Evolutionary conservation across 2,329 filamentous ascomycete species (phyloP).

Genomic region (Aspergillus latus): DNA sequence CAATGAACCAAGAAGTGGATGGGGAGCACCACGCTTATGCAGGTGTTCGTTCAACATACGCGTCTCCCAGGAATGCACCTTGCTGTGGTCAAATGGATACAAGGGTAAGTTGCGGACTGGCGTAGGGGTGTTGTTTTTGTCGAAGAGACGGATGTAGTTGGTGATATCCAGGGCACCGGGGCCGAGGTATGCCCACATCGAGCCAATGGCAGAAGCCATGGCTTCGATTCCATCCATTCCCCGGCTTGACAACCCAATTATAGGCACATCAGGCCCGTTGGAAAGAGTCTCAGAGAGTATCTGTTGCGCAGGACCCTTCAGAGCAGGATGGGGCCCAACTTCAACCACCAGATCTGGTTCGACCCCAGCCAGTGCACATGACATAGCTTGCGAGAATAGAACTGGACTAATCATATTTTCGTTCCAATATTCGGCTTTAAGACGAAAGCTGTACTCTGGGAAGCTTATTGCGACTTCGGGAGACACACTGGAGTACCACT

Average conservation of each 20-base stretch:
- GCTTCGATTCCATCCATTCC: slow-evolving; percentile 20
- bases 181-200: not conserved
- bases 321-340: not conserved
- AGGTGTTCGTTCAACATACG: not conserved
- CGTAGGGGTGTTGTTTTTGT: not conserved
- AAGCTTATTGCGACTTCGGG: not conserved
- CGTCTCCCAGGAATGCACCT: not conserved
- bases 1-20: not conserved
- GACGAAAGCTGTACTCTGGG: too few species aligned
- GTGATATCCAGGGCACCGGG: not conserved
- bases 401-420: slow-evolving; percentile 30
- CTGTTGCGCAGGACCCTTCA: not conserved
- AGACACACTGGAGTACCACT: not conserved
- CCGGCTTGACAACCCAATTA: slow-evolving; percentile 1
- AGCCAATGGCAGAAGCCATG: slow-evolving; percentile 28
- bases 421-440: slow-evolving; percentile 26
- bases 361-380: not conserved
- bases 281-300: slow-evolving; percentile 11
- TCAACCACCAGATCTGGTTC: not conserved
- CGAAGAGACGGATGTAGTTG: not conserved
- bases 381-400: slow-evolving; percentile 19
- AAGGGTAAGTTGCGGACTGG: not conserved
- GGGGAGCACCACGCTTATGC: not conserved
- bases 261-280: slow-evolving; percentile 18
- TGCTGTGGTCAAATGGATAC: not conserved